Evolutionary conservation across 2,329 filamentous ascomycete genomes (phyloP).

Genomic region (Coleophoma eucalyptorum): DNA sequence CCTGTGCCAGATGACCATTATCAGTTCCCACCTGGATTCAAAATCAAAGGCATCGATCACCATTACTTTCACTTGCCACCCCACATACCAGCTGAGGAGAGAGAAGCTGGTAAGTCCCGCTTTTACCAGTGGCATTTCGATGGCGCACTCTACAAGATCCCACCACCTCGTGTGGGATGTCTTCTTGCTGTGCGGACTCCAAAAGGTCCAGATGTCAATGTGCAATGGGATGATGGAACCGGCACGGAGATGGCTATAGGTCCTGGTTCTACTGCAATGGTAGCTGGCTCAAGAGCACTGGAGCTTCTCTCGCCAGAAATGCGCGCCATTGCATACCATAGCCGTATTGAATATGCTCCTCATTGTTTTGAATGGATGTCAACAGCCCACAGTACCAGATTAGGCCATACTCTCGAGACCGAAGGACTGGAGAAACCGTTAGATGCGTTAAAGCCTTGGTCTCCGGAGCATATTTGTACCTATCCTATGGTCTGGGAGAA

Average conservation of each 20-base stretch:
- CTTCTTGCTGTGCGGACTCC: constrained; percentile 30
- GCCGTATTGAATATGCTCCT: constrained; percentile 31
- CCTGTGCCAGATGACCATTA: constrained; percentile 29
- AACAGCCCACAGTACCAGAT: constrained; percentile 26
- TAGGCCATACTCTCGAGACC: constrained; percentile 28
- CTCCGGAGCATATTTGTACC: constrained; percentile 25
- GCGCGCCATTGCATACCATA: constrained; percentile 23
- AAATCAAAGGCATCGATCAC: constrained; percentile 33
- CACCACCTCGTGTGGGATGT: constrained; percentile 31
- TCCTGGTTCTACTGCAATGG: constrained; percentile 30
- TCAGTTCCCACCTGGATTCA: constrained; percentile 32
- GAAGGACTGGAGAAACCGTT: constrained; percentile 22
- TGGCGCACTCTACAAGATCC: constrained; percentile 29
- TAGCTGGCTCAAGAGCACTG: constrained; percentile 18
- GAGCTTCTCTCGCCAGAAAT: constrained; percentile 24
- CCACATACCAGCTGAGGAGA: constrained; percentile 29
- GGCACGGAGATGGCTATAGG: constrained; percentile 28
- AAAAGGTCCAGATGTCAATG: constrained; percentile 22
- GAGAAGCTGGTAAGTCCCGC: constrained; percentile 27
- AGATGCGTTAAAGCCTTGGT: constrained; percentile 27
- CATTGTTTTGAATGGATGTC: constrained; percentile 34
- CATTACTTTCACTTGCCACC: constrained; percentile 33
- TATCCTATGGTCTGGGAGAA: constrained; percentile 35
- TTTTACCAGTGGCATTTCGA: constrained; percentile 35
- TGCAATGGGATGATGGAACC: constrained; percentile 31